These are phyloP conservation scores for Candolleomyces eurysporus DNA, from an alignment of 768 basidiomycete genomes.

Conservation along the genomic window DNA sequence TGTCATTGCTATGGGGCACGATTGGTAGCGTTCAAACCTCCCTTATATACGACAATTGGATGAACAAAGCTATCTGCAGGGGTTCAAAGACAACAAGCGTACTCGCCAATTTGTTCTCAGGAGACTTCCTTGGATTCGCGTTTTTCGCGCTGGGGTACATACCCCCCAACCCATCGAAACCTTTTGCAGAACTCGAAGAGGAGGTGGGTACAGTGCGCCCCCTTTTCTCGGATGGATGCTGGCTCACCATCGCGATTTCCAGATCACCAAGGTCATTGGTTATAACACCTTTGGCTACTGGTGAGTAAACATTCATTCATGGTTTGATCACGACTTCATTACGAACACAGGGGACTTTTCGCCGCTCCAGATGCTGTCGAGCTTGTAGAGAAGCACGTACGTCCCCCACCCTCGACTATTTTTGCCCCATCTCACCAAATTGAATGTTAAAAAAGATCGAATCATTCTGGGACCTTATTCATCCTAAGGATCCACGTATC, in stretches of 20 bases:
- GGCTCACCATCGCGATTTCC: no score
- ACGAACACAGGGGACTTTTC: neutral
- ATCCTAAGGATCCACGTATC: neutral
- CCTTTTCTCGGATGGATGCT: neutral
- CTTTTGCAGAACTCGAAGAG: neutral
- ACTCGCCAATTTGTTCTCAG: conserved; percentile 35
- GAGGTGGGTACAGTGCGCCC: neutral
- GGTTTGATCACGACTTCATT: neutral
- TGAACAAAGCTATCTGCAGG: conserved; percentile 23
- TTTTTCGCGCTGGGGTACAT: conserved; percentile 39
- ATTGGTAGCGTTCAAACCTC: conserved; percentile 26
- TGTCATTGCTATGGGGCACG: conserved; percentile 43
- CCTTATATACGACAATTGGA: neutral
- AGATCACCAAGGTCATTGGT: neutral
- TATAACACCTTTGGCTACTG: conserved; percentile 6
- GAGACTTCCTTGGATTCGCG: conserved; percentile 38
- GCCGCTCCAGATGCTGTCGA: neutral
- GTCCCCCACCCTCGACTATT: neutral
- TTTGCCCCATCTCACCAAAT: neutral
- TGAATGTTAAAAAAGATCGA: neutral
- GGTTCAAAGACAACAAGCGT: conserved; percentile 35
- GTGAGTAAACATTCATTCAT: neutral
- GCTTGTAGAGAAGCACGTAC: neutral
- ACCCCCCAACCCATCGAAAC: conserved; percentile 15
- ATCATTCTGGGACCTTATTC: conserved; percentile 1